Conservation (phyloP, 2,329 filamentous ascomycete species). For the Xylaria sp. region DNA sequence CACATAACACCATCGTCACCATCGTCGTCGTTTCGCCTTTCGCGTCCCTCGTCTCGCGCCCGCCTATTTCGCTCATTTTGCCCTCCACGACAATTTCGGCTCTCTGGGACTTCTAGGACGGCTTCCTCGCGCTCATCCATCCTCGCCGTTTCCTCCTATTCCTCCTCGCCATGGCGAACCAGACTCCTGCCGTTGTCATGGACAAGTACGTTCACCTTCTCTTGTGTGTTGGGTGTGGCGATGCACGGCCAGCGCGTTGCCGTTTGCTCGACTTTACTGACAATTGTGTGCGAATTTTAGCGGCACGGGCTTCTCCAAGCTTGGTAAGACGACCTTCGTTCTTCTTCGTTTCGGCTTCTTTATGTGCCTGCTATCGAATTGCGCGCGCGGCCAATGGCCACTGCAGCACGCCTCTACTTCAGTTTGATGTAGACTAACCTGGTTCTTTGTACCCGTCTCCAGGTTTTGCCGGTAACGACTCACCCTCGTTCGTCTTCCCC, state of each 20-base stretch:
- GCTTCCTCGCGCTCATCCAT: conserved; percentile 9
- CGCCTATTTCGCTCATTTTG: too few species aligned
- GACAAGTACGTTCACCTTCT: conserved; percentile 86
- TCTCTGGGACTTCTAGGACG: background rate
- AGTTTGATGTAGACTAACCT: conserved; percentile 38
- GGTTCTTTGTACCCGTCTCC: conserved; percentile 34
- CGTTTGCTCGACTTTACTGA: conserved; percentile 53
- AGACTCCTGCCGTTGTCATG: conserved; percentile 99
- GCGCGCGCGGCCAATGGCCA: background rate
- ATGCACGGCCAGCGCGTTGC: conserved; percentile 29
- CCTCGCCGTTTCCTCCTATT: conserved; percentile 29
- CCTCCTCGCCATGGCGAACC: conserved; percentile 81
- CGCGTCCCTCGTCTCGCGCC: background rate
- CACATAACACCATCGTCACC: conserved; percentile 8
- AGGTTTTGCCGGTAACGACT: conserved; percentile 99
- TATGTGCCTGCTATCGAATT: background rate
- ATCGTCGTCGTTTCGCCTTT: conserved; percentile 22
- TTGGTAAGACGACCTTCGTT: conserved; percentile 72
- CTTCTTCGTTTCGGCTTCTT: conserved; percentile 22
- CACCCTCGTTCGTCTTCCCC: conserved; percentile 98
- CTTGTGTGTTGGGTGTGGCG: conserved; percentile 49
- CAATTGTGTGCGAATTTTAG: conserved; percentile 62
- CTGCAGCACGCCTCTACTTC: background rate
- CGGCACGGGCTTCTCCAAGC: conserved; percentile 99
- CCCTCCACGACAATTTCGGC: background rate